Base-by-base conservation (phyloP, 1,284 basidiomycete genomes). In the Leucocoprinus gongylophorus region DNA sequence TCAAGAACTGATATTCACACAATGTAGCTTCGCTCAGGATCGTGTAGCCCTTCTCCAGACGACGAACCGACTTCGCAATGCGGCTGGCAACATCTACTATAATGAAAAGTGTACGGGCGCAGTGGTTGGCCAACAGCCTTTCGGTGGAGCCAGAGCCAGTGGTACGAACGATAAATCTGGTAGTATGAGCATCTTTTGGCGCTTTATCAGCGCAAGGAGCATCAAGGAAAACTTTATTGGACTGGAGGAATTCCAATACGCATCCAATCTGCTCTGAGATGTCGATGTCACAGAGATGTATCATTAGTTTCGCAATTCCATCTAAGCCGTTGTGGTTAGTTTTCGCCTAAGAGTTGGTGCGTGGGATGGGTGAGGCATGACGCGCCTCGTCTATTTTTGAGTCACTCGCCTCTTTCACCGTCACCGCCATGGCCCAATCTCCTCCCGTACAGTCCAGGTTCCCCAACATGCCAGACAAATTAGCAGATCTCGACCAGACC, bases 151-250 rank as follows among this genome's bases (percentile, higher is more conserved):
- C 5, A 82, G 95, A 43, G 91, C 81, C 20, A 92, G 88, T 61
- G 95, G 97, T 28, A 99, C 97, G 57, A 98, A 98, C 74, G 97
- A 99, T 72, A 99, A 98, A 76, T 91, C 93, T 1, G 95, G 95
- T 13, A 92, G 88, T 58, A 85, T 94, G 59, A 82, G 79, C 61
- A 90, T 97, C 65, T 95, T 91, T 73, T 92, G 88, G 69, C 76
- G 92, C 54, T 95, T 95, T 69, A 79, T 93, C 51, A 91, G 87
- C 51, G 85, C 89, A 44, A 79, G 95, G 62, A 92, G 88, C 59
- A 95, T 99, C 78, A 99, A 98, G 79, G 95, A 99, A 75, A 91
- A 88, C 67, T 95, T 95, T 63, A 78, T 94, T 41, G 79, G 79
- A 12, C 70, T 93, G 58, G 81, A 87, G 58, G 82, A 85, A 48